phyloP scores from a whole-genome alignment of 257 asterid genomes.

The Nyctanthes arbortristis region DNA sequence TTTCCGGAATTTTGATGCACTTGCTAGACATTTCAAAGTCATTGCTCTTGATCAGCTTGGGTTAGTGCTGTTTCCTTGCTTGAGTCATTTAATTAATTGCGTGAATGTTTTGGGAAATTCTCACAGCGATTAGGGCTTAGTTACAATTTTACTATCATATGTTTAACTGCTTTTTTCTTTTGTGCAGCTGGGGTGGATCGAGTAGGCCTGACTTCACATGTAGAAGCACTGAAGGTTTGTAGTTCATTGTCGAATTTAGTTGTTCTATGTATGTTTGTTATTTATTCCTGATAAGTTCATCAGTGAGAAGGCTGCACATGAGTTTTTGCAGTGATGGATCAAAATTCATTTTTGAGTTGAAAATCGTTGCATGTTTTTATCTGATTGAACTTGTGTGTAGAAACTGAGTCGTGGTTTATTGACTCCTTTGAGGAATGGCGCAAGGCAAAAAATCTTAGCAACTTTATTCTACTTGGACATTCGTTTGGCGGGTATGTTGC shows the following conservation, averaged over 20 bases:
- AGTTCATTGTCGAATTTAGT: constrained; percentile 1
- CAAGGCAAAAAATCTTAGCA: constrained; percentile 73
- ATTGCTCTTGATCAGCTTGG: constrained; percentile 97
- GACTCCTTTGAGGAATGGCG: constrained; percentile 97
- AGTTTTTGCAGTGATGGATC: constrained; percentile 18
- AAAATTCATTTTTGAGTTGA: background rate
- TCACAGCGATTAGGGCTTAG: no score
- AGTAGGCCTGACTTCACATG: constrained; percentile 97
- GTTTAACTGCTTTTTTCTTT: background rate
- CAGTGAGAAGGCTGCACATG: constrained; percentile 15
- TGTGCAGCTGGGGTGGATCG: constrained; percentile 98
- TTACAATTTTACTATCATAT: no score
- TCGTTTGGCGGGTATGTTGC: constrained; percentile 98
- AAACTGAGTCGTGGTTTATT: constrained; percentile 86
- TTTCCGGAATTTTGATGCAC: constrained; percentile 90
- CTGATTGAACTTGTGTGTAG: constrained; percentile 36
- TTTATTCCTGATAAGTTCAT: background rate
- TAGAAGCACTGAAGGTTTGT: constrained; percentile 95
- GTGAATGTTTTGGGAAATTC: background rate
- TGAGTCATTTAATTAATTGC: background rate
- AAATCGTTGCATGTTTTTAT: background rate
- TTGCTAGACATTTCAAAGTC: constrained; percentile 72
- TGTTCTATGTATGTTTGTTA: background rate
- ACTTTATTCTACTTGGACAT: constrained; percentile 93
- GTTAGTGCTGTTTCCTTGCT: constrained; percentile 29